Evolutionary conservation across 805 yeast genomes (phyloP), one percentile per base, ranked within the genome.

Genomic region (Hanseniaspora meyeri): DNA sequence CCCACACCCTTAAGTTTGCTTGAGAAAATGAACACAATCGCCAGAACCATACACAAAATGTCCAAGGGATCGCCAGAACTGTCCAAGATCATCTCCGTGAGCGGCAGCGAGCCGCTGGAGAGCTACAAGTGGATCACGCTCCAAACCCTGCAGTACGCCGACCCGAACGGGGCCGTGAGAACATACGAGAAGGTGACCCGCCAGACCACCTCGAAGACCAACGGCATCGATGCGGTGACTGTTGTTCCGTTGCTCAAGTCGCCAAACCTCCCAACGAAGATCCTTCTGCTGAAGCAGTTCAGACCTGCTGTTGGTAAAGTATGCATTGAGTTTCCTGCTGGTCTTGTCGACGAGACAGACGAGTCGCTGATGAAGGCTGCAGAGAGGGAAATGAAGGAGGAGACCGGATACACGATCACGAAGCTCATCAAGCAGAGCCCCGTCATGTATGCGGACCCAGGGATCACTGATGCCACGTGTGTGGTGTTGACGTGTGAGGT

Each of bases 261-360:
- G 31, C 70, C 77, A 7, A 68, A 70, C 17, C 77, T 76, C 20
- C 77, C 81, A 3, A 80, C 78, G 59, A 69, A 73, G 38, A 74
- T 71, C 61, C 76, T 89, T 8, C 71, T 93, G 17, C 91, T 87
- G 65, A 87, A 87, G 66, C 98, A 91, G 68, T 91, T 85, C 71
- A 77, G 98, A 57, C 96, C 97, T 1, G 97, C 98, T 0, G 85
- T 85, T 3, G 83, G 77, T 54, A 91, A 88, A 19, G 87, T 91
- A 8, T 84, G 95, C 64, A 81, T 91, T 60, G 98, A 91, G 69
- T 77, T 90, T 66, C 98, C 98, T 0, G 98, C 98, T 0, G 98
- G 98, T 0, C 73, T 91, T 60, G 78, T 93, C 43, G 98, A 91
- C 67, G 87, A 90, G 1, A 77, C 79, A 53, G 97, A 93, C 67